Percentiles rank a stretch among this genome's conserved stretches.
These are phyloP conservation scores for Cladosporium colombiae DNA, from an alignment of 2,329 filamentous ascomycete species.

Conservation along the genomic window DNA sequence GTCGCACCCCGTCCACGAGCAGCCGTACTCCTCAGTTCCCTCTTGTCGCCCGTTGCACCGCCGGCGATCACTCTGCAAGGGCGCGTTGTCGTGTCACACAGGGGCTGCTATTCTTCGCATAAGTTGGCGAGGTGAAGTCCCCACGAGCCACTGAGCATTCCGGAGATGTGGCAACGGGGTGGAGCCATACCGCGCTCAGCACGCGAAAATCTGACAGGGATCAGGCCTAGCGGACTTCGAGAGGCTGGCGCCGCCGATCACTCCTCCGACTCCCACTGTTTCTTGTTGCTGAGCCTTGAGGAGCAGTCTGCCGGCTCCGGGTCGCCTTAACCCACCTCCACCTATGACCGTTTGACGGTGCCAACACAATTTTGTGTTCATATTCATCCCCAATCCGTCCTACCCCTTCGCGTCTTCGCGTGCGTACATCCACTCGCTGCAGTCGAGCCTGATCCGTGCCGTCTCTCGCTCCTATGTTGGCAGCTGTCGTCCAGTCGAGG, in stretches of 20 bases:
- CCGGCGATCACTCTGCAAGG: slow-evolving; percentile 16
- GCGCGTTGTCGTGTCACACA: slow-evolving; percentile 3
- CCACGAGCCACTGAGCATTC: slow-evolving; percentile 1
- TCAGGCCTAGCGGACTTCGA: slow-evolving; percentile 4
- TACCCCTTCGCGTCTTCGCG: not conserved
- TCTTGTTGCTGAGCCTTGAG: slow-evolving; percentile 14
- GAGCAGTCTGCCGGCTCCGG: slow-evolving; percentile 1
- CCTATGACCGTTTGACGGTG: slow-evolving; percentile 18
- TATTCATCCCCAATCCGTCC: slow-evolving; percentile 1
- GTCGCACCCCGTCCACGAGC: not conserved
- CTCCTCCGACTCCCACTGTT: slow-evolving; percentile 6
- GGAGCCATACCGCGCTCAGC: slow-evolving; percentile 5
- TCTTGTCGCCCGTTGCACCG: slow-evolving; percentile 8
- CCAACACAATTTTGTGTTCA: slow-evolving; percentile 7
- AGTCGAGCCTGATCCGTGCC: not conserved
- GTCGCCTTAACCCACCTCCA: slow-evolving; percentile 15
- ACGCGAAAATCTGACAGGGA: slow-evolving; percentile 10
- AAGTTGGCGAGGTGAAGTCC: slow-evolving; percentile 14
- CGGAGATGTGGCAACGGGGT: slow-evolving; percentile 2
- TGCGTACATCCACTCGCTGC: slow-evolving; percentile 6
- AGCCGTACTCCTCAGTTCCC: not conserved
- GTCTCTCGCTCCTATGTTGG: slow-evolving; percentile 11
- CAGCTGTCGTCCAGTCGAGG: slow-evolving; percentile 1
- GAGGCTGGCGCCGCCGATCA: slow-evolving; percentile 16
- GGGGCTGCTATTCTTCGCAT: slow-evolving; percentile 3